Percentiles rank a stretch among this genome's conserved stretches.
Evolutionary conservation across 768 basidiomycete genomes (phyloP).

Genomic region (Neoboletus magnificus): DNA sequence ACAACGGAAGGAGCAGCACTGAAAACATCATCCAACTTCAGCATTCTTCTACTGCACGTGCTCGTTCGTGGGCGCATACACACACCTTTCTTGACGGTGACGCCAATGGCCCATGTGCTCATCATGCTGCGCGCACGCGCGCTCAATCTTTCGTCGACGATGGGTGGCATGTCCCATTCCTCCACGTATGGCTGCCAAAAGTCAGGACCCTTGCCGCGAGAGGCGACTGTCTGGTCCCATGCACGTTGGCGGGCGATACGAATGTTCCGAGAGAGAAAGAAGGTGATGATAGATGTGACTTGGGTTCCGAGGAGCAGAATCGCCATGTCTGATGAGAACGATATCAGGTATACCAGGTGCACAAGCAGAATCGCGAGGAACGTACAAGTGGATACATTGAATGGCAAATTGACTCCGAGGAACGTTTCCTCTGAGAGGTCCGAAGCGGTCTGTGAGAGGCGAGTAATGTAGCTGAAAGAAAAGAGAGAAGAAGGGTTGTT

Average conservation of each 20-base stretch:
- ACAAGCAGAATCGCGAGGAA: neutral
- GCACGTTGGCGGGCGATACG: constrained; percentile 73
- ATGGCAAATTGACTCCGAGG: constrained; percentile 63
- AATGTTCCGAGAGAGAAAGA: constrained; percentile 83
- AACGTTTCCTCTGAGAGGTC: constrained; percentile 47
- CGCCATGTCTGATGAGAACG: constrained; percentile 56
- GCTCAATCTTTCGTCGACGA: constrained; percentile 30
- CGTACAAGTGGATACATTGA: constrained; percentile 68
- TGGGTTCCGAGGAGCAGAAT: constrained; percentile 72
- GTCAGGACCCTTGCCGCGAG: constrained; percentile 74
- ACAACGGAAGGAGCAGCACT: constrained; percentile 62
- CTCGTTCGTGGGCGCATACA: neutral
- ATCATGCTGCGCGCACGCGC: constrained; percentile 14
- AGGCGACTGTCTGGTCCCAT: constrained; percentile 79
- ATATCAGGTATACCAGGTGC: neutral
- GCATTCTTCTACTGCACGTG: neutral
- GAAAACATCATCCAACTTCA: neutral
- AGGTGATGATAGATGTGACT: constrained; percentile 68
- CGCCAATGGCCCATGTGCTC: constrained; percentile 11
- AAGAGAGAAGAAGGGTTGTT: constrained; percentile 27
- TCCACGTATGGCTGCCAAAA: constrained; percentile 87
- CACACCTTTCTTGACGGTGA: constrained; percentile 24
- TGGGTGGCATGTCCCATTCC: constrained; percentile 69
- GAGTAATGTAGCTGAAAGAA: constrained; percentile 25
- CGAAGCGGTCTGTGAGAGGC: constrained; percentile 26